These are phyloP conservation scores for Xylariales sp. DNA, from an alignment of 2,329 filamentous ascomycete species.

Conservation along the genomic window DNA sequence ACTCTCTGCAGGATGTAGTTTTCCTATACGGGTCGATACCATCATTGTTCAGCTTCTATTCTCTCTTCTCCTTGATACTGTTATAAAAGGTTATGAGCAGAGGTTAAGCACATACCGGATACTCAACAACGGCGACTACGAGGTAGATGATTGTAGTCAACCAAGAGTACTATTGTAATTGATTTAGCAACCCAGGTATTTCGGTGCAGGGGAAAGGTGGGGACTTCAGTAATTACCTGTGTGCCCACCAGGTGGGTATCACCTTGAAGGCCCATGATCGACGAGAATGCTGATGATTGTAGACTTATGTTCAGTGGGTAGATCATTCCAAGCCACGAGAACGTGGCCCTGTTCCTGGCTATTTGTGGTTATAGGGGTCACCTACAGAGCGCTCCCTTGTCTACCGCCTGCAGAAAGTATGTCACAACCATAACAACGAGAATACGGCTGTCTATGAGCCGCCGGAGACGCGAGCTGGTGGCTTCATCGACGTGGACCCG, in stretches of 20 bases:
- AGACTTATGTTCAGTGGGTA: too few species aligned
- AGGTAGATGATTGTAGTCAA: slow-evolving; percentile 72
- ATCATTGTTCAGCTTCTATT: background rate
- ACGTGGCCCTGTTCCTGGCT: too few species aligned
- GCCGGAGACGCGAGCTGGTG: slow-evolving; percentile 55
- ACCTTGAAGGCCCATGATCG: slow-evolving; percentile 56
- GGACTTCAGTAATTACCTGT: too few species aligned
- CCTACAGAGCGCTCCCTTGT: slow-evolving; percentile 65
- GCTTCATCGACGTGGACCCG: slow-evolving; percentile 57
- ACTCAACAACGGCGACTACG: slow-evolving; percentile 65
- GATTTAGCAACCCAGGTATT: too few species aligned
- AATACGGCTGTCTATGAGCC: slow-evolving; percentile 63
- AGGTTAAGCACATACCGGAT: slow-evolving; percentile 40
- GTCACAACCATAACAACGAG: slow-evolving; percentile 68
- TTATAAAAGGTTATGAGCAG: too few species aligned
- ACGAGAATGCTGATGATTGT: too few species aligned
- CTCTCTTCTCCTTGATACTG: too few species aligned
- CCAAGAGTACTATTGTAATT: slow-evolving; percentile 73
- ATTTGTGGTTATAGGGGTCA: too few species aligned
- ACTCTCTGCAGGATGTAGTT: slow-evolving; percentile 55
- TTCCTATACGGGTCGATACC: slow-evolving; percentile 7
- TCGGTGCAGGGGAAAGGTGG: too few species aligned
- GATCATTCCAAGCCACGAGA: too few species aligned
- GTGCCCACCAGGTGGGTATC: slow-evolving; percentile 45
- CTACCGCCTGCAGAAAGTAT: slow-evolving; percentile 68